Percentiles rank a stretch among this genome's conserved stretches.
Evolutionary conservation across 306 rosid genomes (phyloP).

Genomic region (Gastrolobium bilobum): DNA sequence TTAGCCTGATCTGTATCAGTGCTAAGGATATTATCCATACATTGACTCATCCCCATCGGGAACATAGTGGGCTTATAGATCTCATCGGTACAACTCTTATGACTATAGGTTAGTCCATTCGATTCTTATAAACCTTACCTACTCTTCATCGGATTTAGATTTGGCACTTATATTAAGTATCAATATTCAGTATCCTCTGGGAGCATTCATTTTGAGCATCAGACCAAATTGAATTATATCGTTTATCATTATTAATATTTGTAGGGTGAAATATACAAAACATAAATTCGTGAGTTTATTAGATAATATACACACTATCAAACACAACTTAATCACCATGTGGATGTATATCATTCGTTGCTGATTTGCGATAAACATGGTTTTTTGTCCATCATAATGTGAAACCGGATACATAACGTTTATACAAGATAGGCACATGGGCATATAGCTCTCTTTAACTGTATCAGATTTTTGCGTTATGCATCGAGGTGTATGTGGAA

Average conservation of each 20-base stretch:
- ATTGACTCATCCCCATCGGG: too few species aligned
- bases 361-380: neutral
- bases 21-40: too few species aligned
- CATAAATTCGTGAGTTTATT: neutral
- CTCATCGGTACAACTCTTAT: too few species aligned
- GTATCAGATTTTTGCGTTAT: neutral
- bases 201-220: neutral
- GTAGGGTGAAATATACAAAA: neutral
- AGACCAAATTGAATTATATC: neutral
- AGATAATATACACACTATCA: neutral
- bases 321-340: neutral
- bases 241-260: neutral
- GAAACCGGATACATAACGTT: neutral
- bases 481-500: conserved; percentile 8
- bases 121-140: neutral
- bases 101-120: neutral
- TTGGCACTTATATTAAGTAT: neutral
- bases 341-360: neutral
- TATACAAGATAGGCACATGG: neutral
- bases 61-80: too few species aligned
- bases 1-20: too few species aligned
- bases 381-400: neutral
- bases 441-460: neutral
- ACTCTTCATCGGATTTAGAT: neutral
- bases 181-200: neutral